Conservation (phyloP, 495 filamentous ascomycete genomes). For the Podospora comata region DNA sequence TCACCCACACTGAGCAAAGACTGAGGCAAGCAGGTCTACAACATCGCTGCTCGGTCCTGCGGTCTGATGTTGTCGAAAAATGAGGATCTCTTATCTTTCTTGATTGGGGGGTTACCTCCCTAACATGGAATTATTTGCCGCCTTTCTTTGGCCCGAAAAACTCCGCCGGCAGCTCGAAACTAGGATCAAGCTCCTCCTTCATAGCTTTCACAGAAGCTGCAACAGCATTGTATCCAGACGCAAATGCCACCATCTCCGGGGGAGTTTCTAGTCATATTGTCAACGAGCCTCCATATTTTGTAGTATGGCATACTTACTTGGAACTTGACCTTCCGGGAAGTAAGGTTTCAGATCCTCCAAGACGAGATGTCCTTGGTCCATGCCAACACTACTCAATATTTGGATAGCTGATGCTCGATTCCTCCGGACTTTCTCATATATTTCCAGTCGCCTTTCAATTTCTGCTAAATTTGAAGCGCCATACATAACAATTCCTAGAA, state of each 20-base stretch:
- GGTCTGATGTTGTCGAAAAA: no score
- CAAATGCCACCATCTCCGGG: conserved; percentile 18
- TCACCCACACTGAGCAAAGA: no score
- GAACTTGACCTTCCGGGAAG: conserved; percentile 18
- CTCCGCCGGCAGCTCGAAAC: conserved; percentile 17
- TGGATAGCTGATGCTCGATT: conserved; percentile 52
- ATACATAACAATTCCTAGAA: conserved; percentile 35
- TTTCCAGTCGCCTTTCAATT: conserved; percentile 40
- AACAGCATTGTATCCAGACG: conserved; percentile 23
- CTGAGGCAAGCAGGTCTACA: no score
- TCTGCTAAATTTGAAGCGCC: conserved; percentile 19
- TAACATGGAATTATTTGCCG: no score
- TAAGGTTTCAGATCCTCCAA: conserved; percentile 16
- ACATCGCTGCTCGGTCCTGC: no score
- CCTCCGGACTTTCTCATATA: conserved; percentile 52
- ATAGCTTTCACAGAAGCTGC: conserved; percentile 16
- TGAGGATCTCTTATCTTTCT: no score
- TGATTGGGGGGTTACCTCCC: no score
- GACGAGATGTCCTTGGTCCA: conserved; percentile 23
- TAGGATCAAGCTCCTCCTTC: conserved; percentile 13
- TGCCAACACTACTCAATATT: conserved; percentile 36
- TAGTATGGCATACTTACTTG: conserved; percentile 13
- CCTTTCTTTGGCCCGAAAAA: no score
- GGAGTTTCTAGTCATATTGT: not conserved
- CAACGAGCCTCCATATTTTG: not conserved